Conservation (phyloP, 73 alveolate genomes). For the Uronychia binucleata region DNA sequence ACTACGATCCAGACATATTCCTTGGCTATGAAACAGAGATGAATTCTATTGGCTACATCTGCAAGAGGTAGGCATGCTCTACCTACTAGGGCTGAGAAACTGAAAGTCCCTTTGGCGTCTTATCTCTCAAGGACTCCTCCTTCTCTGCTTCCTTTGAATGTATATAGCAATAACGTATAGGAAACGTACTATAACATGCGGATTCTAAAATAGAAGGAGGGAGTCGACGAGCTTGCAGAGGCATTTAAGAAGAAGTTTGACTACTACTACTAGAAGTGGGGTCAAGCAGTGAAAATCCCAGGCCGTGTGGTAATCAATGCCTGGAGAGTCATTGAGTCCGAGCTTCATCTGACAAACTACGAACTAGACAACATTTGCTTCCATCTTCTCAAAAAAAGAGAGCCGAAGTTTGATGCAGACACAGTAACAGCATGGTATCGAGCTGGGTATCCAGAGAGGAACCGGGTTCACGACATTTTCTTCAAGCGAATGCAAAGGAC, state of each 20-base stretch:
- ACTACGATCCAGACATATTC: slow-evolving; percentile 86
- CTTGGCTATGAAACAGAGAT: slow-evolving; percentile 85
- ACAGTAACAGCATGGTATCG: slow-evolving; percentile 37
- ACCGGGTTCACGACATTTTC: neutral
- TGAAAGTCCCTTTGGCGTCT: slow-evolving; percentile 64
- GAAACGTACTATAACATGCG: neutral
- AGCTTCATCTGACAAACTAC: slow-evolving; percentile 74
- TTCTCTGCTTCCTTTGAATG: slow-evolving; percentile 50
- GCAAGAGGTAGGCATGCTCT: no score
- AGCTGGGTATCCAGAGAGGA: slow-evolving; percentile 30
- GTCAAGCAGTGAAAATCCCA: slow-evolving; percentile 54
- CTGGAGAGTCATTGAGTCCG: slow-evolving; percentile 68
- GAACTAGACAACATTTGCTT: slow-evolving; percentile 74
- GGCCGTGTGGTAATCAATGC: slow-evolving; percentile 82
- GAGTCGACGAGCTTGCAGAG: neutral
- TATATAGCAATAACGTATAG: neutral
- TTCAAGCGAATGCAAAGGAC: slow-evolving; percentile 14
- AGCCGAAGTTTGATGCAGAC: slow-evolving; percentile 71
- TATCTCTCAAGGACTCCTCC: slow-evolving; percentile 68
- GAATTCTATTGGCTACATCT: slow-evolving; percentile 72
- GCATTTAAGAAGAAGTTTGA: slow-evolving; percentile 46
- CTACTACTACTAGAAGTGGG: slow-evolving; percentile 65
- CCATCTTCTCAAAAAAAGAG: slow-evolving; percentile 75
- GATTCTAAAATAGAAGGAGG: neutral
- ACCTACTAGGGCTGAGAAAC: slow-evolving; percentile 75